These are phyloP conservation scores for Nephelium lappaceum DNA, from an alignment of 345 rosid genomes.

Conservation along the genomic window DNA sequence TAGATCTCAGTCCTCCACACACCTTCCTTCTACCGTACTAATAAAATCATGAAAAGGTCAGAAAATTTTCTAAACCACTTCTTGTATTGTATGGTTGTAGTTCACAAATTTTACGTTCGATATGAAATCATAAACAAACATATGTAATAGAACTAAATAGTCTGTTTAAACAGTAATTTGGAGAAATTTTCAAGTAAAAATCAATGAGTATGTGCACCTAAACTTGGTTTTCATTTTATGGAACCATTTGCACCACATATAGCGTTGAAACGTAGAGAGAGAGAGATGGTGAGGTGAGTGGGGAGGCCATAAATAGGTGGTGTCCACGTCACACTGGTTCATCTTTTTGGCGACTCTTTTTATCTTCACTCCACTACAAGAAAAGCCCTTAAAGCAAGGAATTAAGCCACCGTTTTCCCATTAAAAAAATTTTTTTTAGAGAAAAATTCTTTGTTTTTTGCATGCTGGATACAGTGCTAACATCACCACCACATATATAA, in stretches of 20 bases:
- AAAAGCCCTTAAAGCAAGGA: slow-evolving; percentile 33
- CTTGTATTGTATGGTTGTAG: too few species aligned
- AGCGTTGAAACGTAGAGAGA: background rate
- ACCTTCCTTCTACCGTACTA: too few species aligned
- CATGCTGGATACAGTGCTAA: slow-evolving; percentile 30
- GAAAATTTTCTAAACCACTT: too few species aligned
- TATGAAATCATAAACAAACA: background rate
- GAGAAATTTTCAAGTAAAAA: too few species aligned
- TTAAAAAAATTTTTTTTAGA: background rate
- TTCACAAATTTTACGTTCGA: background rate
- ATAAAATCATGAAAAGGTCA: too few species aligned
- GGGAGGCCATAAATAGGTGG: slow-evolving; percentile 62
- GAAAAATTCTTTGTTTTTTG: background rate
- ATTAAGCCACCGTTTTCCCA: slow-evolving; percentile 16
- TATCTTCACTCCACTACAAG: slow-evolving; percentile 49
- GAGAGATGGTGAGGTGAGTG: slow-evolving; percentile 37
- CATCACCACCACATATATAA: slow-evolving; percentile 31
- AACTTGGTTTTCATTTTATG: background rate
- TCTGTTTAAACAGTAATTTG: too few species aligned
- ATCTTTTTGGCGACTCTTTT: slow-evolving; percentile 22
- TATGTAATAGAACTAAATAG: background rate
- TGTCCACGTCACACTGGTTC: slow-evolving; percentile 49
- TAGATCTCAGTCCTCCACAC: too few species aligned
- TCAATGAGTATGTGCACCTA: too few species aligned
- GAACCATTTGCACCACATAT: background rate